A percentile compares a stretch with the other conserved stretches of the same genome.
Evolutionary conservation across 768 basidiomycete species (phyloP).

Genomic region (Calvatia gigantea): DNA sequence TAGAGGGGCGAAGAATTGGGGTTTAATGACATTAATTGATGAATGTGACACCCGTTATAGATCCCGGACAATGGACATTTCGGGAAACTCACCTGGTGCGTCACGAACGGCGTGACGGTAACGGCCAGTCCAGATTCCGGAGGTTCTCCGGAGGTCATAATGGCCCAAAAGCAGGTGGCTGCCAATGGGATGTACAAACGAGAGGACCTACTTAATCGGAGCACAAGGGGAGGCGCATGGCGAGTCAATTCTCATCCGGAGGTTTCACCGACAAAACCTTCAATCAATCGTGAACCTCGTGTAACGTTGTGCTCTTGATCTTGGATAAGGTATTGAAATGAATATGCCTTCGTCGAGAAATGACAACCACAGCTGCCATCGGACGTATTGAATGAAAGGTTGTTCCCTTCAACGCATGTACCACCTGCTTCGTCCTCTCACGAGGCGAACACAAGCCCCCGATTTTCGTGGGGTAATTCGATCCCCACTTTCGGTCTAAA

Average conservation of each 20-base stretch:
- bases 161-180: background rate
- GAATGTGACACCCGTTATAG: background rate
- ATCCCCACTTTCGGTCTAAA: no score
- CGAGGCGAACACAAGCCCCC: conserved; percentile 2
- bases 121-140: background rate
- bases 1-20: background rate
- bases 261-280: background rate
- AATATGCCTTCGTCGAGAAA: background rate
- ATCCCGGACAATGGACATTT: conserved; percentile 6
- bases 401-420: conserved; percentile 2
- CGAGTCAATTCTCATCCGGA: background rate
- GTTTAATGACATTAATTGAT: background rate
- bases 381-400: background rate
- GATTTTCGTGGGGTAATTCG: no score
- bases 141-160: background rate
- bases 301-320: background rate
- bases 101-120: conserved; percentile 5
- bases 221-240: background rate
- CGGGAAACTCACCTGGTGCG: background rate
- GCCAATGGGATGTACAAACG: background rate
- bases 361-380: conserved; percentile 3
- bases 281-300: background rate
- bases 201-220: background rate
- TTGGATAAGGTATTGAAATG: background rate
- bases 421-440: background rate